Percentiles rank a stretch among this genome's conserved stretches.
Evolutionary conservation across 1,139 yeast genomes (phyloP).

Genomic region (Debaryomyces subglobosus): DNA sequence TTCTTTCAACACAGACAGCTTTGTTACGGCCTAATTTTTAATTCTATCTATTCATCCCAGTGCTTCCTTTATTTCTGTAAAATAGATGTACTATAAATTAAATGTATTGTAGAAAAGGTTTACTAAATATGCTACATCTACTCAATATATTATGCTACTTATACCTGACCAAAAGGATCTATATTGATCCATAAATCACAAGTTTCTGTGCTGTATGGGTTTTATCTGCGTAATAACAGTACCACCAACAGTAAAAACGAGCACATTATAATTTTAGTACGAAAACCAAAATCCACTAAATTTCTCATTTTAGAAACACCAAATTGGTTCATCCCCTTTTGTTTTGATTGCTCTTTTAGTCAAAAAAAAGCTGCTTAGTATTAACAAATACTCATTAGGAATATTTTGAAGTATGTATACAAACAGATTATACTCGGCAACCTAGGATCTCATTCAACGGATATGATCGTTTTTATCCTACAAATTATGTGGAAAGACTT

Average conservation of each 20-base stretch:
- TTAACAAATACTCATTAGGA: not conserved
- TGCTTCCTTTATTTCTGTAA: not conserved
- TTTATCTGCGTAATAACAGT: slow-evolving; percentile 6
- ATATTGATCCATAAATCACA: not conserved
- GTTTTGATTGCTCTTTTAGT: slow-evolving; percentile 16
- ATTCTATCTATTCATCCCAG: not conserved
- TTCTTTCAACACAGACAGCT: not conserved
- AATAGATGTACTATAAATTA: not conserved
- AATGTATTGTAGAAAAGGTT: not conserved
- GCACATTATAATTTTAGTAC: not conserved
- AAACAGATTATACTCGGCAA: not conserved
- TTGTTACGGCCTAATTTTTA: not conserved
- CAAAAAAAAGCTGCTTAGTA: slow-evolving; percentile 4
- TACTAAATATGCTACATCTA: not conserved
- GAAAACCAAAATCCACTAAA: slow-evolving; percentile 6
- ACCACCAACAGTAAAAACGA: slow-evolving; percentile 1
- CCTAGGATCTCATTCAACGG: not conserved
- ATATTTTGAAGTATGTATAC: slow-evolving; percentile 8
- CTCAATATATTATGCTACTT: not conserved
- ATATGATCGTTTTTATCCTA: not conserved
- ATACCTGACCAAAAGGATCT: not conserved
- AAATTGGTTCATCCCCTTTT: slow-evolving; percentile 17
- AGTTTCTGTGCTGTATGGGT: not conserved
- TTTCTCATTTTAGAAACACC: slow-evolving; percentile 16
- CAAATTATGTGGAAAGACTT: not conserved